Conservation (phyloP, 2,329 filamentous ascomycete species). For the Paecilomyces sp. region DNA sequence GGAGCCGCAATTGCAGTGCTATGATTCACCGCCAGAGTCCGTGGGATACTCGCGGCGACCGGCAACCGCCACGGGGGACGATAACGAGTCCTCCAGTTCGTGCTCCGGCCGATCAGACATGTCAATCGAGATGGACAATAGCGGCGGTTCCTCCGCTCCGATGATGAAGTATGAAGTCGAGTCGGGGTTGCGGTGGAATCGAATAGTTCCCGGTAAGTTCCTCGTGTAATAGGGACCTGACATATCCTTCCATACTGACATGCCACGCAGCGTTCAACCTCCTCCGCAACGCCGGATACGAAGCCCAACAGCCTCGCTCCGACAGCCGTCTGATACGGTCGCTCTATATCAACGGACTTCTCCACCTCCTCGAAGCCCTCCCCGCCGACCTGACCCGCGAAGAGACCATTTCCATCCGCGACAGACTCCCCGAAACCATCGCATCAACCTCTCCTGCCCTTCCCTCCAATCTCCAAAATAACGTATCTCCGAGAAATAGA, state of each 20-base stretch:
- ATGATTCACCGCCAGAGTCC: not conserved
- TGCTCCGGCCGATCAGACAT: not conserved
- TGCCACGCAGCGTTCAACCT: constrained; percentile 23
- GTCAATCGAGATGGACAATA: not conserved
- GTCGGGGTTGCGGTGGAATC: constrained; percentile 28
- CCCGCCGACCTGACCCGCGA: constrained; percentile 22
- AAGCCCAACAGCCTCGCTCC: constrained; percentile 24
- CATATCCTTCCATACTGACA: not conserved
- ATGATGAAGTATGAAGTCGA: constrained; percentile 18
- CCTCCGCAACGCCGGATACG: constrained; percentile 27
- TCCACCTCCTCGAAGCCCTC: constrained; percentile 30
- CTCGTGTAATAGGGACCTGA: not conserved
- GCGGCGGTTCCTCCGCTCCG: not conserved
- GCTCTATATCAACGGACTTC: constrained; percentile 28
- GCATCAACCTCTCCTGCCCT: constrained; percentile 3
- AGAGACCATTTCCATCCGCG: constrained; percentile 20
- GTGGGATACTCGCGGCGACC: not conserved
- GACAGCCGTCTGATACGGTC: constrained; percentile 25
- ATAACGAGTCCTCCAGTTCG: not conserved
- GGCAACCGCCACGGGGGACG: not conserved
- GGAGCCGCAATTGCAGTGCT: not conserved
- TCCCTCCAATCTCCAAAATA: not conserved
- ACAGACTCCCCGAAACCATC: constrained; percentile 17
- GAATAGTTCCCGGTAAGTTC: constrained; percentile 24
- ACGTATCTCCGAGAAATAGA: not conserved